phyloP scores from a whole-genome alignment of 2,329 filamentous ascomycete genomes.

The Penicillium sp. region DNA sequence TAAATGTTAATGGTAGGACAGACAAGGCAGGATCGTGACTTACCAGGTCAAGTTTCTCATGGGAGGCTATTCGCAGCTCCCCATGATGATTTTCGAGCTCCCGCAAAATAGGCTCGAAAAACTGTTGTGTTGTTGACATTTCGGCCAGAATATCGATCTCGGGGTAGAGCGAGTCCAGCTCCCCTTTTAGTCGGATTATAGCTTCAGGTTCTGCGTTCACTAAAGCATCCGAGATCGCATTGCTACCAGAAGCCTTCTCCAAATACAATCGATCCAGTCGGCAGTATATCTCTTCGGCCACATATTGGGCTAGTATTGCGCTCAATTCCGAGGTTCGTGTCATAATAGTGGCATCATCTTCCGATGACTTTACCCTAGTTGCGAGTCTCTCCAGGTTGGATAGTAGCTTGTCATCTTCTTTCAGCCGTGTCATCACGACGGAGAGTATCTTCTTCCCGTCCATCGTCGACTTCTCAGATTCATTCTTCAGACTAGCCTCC shows the following conservation, averaged over 20 bases:
- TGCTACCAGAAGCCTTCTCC: slow-evolving; percentile 30
- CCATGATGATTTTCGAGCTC: slow-evolving; percentile 40
- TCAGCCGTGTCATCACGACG: slow-evolving; percentile 37
- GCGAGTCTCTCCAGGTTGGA: slow-evolving; percentile 35
- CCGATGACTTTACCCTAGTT: slow-evolving; percentile 33
- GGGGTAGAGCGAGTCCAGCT: slow-evolving; percentile 45
- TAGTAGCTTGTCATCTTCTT: slow-evolving; percentile 43
- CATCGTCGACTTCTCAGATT: slow-evolving; percentile 35
- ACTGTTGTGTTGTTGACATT: slow-evolving; percentile 50
- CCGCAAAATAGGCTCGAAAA: slow-evolving; percentile 45
- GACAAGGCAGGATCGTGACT: slow-evolving; percentile 12
- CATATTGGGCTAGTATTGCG: slow-evolving; percentile 36
- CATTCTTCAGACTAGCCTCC: slow-evolving; percentile 34
- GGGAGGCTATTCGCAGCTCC: slow-evolving; percentile 34
- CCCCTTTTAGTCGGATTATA: slow-evolving; percentile 37
- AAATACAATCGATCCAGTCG: slow-evolving; percentile 48
- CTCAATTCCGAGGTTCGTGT: slow-evolving; percentile 37
- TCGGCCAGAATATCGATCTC: slow-evolving; percentile 47
- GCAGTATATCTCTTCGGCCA: slow-evolving; percentile 43
- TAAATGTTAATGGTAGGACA: slow-evolving; percentile 20
- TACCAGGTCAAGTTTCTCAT: slow-evolving; percentile 43
- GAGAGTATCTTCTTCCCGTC: slow-evolving; percentile 43
- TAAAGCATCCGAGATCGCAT: not conserved
- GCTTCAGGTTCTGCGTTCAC: slow-evolving; percentile 21
- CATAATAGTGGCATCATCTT: slow-evolving; percentile 34